These are phyloP conservation scores for Pistacia atlantica DNA, from an alignment of 345 rosid genomes.

Conservation along the genomic window DNA sequence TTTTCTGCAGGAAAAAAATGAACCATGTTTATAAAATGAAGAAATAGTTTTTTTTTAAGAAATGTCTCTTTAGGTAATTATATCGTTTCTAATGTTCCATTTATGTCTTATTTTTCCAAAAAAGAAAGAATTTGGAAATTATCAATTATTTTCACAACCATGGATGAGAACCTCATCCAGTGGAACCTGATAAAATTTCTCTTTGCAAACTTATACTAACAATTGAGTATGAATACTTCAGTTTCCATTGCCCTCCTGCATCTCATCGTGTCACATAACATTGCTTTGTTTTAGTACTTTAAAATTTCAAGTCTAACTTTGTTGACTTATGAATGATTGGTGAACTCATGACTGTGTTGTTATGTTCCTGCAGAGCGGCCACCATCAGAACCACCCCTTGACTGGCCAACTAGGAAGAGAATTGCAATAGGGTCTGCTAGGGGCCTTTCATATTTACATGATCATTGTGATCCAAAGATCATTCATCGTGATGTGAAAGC, in stretches of 20 bases:
- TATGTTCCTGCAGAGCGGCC: slow-evolving; percentile 23
- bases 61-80: too few species aligned
- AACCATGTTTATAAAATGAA: too few species aligned
- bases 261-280: too few species aligned
- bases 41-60: too few species aligned
- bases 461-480: slow-evolving; percentile 31
- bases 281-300: neutral
- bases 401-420: slow-evolving; percentile 26
- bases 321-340: neutral
- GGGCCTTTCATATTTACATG: slow-evolving; percentile 29
- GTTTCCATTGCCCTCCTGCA: neutral
- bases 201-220: too few species aligned
- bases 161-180: neutral
- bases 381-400: slow-evolving; percentile 13
- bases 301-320: neutral
- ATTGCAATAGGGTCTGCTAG: slow-evolving; percentile 29
- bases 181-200: neutral
- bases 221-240: neutral
- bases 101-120: too few species aligned
- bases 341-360: neutral
- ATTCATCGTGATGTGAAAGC: slow-evolving; percentile 35
- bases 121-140: too few species aligned
- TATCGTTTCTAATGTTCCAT: too few species aligned
- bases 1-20: too few species aligned
- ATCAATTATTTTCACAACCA: too few species aligned